Percentiles rank a stretch among this genome's conserved stretches.
phyloP scores from a whole-genome alignment of 2,329 filamentous ascomycete species.

The Leptographium galeiforme region DNA sequence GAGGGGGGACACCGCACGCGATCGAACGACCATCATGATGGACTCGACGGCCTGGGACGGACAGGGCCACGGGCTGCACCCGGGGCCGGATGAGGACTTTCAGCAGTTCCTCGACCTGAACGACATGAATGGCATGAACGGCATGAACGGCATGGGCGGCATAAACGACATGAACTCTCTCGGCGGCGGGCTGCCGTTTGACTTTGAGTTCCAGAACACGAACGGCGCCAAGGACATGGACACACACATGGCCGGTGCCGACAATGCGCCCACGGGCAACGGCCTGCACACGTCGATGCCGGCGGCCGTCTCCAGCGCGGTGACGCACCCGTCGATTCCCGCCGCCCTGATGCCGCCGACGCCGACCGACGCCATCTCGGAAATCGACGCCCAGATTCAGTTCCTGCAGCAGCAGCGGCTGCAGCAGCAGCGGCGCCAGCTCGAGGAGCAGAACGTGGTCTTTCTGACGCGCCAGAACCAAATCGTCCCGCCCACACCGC shows the following conservation, averaged over 20 bases:
- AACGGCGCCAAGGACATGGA: conserved; percentile 30
- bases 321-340: conserved; percentile 31
- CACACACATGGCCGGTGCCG: conserved; percentile 34
- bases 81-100: conserved; percentile 45
- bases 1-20: background rate
- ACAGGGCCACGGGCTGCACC: conserved; percentile 40
- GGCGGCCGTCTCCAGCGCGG: conserved; percentile 27
- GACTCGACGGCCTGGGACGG: conserved; percentile 40
- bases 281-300: conserved; percentile 28
- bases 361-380: conserved; percentile 39
- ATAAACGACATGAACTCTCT: conserved; percentile 43
- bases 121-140: conserved; percentile 22
- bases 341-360: conserved; percentile 30
- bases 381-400: conserved; percentile 53
- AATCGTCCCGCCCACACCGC: conserved; percentile 66
- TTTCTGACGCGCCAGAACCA: conserved; percentile 41
- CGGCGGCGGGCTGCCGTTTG: conserved; percentile 41
- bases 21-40: conserved; percentile 28
- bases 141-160: conserved; percentile 29
- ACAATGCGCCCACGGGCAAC: conserved; percentile 20
- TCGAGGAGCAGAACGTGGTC: conserved; percentile 42
- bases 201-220: conserved; percentile 40
- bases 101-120: conserved; percentile 51
- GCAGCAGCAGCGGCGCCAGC: conserved; percentile 44
- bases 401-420: conserved; percentile 51